phyloP scores from a whole-genome alignment of 2,329 filamentous ascomycete genomes.

The Colletotrichum sp. region DNA sequence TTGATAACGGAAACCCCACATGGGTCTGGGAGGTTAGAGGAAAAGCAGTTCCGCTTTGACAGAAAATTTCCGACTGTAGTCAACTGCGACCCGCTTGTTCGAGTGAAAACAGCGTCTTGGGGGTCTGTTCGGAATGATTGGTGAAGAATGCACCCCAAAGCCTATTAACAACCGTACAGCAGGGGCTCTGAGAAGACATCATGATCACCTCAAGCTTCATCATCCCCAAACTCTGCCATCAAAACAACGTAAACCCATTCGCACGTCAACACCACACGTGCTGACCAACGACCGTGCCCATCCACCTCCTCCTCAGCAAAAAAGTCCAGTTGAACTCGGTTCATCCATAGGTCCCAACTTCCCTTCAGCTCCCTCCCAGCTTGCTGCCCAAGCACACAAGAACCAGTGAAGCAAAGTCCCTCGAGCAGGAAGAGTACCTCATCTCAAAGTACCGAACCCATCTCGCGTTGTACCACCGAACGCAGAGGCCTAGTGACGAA shows the following conservation, averaged over 20 bases:
- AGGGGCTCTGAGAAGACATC: neutral
- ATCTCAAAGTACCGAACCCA: neutral
- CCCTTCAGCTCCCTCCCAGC: neutral
- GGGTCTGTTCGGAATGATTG: neutral
- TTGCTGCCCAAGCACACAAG: neutral
- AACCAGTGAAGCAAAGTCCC: neutral
- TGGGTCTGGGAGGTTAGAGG: neutral
- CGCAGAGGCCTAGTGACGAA: neutral
- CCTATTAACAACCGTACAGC: neutral
- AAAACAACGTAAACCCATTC: neutral
- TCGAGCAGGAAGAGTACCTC: neutral
- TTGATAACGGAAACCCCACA: neutral
- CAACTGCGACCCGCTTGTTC: neutral
- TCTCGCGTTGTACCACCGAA: neutral
- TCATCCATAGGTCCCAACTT: neutral
- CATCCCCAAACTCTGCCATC: neutral
- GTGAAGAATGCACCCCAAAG: neutral
- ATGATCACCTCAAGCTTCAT: neutral
- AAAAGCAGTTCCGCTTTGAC: neutral
- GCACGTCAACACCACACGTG: neutral
- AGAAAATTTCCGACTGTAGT: neutral
- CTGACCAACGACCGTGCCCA: neutral
- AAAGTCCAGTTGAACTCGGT: neutral
- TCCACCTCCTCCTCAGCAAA: neutral
- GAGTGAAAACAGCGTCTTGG: neutral